A percentile compares a stretch with the other conserved stretches of the same genome.
These are phyloP conservation scores for Penicillium sp. DNA, from an alignment of 2,329 filamentous ascomycete species.

Conservation along the genomic window DNA sequence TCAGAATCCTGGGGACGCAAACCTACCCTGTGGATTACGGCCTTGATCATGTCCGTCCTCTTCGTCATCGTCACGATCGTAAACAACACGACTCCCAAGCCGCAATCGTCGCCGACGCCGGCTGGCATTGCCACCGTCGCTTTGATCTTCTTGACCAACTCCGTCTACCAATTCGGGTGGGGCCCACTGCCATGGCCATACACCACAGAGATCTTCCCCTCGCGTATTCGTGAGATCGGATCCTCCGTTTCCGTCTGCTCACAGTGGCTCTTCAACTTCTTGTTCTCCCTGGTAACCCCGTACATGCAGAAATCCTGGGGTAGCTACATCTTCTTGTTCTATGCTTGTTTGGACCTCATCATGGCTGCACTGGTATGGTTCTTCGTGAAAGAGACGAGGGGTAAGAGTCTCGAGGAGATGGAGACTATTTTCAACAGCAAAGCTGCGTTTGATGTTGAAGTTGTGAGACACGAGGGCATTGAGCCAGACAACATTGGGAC, in stretches of 20 bases:
- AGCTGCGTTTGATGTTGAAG: slow-evolving; percentile 24
- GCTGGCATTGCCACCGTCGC: slow-evolving; percentile 48
- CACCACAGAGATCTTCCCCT: slow-evolving; percentile 38
- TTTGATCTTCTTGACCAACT: slow-evolving; percentile 46
- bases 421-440: slow-evolving; percentile 29
- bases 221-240: slow-evolving; percentile 39
- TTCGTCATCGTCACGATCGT: slow-evolving; percentile 53
- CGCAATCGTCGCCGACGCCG: slow-evolving; percentile 32
- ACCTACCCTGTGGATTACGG: slow-evolving; percentile 48
- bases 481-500: slow-evolving; percentile 6
- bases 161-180: slow-evolving; percentile 35
- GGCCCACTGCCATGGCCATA: slow-evolving; percentile 38
- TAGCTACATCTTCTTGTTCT: slow-evolving; percentile 42
- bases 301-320: slow-evolving; percentile 42
- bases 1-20: slow-evolving; percentile 52
- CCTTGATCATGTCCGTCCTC: slow-evolving; percentile 50
- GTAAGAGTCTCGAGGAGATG: slow-evolving; percentile 41
- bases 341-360: slow-evolving; percentile 37
- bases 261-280: slow-evolving; percentile 44
- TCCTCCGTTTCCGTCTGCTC: slow-evolving; percentile 38
- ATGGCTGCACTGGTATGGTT: slow-evolving; percentile 35
- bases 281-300: slow-evolving; percentile 44
- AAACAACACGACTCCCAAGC: slow-evolving; percentile 43
- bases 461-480: slow-evolving; percentile 12
- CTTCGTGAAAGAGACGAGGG: slow-evolving; percentile 43